Evolutionary conservation across 371 early-diverging fungal genomes (phyloP).

Genomic region (Circinella minor): DNA sequence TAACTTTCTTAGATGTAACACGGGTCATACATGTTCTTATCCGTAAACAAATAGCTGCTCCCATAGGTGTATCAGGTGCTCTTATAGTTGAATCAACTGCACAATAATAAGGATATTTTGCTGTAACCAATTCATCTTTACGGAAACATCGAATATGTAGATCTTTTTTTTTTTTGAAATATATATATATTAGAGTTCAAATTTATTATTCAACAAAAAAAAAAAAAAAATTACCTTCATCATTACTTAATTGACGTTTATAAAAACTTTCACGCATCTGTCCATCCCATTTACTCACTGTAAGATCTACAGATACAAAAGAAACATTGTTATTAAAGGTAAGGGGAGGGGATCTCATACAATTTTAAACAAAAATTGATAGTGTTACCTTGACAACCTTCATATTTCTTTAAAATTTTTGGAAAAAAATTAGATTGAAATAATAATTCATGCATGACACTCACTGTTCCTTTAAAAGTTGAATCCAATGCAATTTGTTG

Average conservation of each 20-base stretch:
- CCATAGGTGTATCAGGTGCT: constrained; percentile 7
- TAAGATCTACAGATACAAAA: no score
- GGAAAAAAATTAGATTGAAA: constrained; percentile 13
- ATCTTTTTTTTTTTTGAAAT: not conserved
- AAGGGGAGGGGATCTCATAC: no score
- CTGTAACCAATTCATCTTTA: not conserved
- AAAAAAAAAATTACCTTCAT: not conserved
- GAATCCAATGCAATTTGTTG: constrained; percentile 1
- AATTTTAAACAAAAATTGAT: no score
- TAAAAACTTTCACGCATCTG: not conserved
- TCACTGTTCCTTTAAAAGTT: constrained; percentile 10
- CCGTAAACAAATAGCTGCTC: constrained; percentile 1
- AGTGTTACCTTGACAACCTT: constrained; percentile 17
- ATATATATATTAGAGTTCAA: no score
- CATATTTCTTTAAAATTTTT: constrained; percentile 8
- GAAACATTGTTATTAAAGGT: no score
- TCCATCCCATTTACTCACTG: constrained; percentile 4
- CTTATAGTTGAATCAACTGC: constrained; percentile 4
- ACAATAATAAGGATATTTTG: not conserved
- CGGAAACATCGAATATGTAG: constrained; percentile 5
- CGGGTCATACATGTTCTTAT: constrained; percentile 3
- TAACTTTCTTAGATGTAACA: not conserved
- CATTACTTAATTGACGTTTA: not conserved
- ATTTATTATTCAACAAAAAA: not conserved
- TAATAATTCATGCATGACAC: constrained; percentile 6